Conservation (phyloP, 176 grass and related monocot species). For the Dendrocalamus sinicus region DNA sequence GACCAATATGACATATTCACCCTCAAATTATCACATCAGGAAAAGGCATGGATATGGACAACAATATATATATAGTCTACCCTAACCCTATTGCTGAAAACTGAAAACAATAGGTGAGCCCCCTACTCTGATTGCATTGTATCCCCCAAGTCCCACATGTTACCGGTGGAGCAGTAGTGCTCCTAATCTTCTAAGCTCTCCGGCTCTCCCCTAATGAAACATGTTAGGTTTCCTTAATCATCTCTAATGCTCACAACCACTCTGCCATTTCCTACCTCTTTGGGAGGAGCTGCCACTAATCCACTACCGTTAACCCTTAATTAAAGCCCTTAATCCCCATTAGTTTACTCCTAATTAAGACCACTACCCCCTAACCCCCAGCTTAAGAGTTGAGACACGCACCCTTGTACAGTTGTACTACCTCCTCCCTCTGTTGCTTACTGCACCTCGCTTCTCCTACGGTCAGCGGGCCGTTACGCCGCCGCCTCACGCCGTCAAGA, state of each 20-base stretch:
- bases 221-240: slow-evolving; percentile 12
- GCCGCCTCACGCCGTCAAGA: neutral
- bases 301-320: neutral
- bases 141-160: neutral
- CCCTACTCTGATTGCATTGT: neutral
- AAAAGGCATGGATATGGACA: slow-evolving; percentile 29
- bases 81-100: slow-evolving; percentile 29
- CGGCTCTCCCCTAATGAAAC: slow-evolving; percentile 9
- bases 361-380: slow-evolving; percentile 31
- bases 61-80: neutral
- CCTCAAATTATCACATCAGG: slow-evolving; percentile 1
- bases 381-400: neutral
- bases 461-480: slow-evolving; percentile 9
- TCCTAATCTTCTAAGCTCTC: neutral
- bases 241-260: slow-evolving; percentile 30
- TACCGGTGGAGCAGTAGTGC: no score
- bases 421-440: neutral
- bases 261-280: slow-evolving; percentile 19
- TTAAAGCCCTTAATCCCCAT: slow-evolving; percentile 8
- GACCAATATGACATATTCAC: neutral
- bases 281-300: slow-evolving; percentile 11
- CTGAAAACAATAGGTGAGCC: slow-evolving; percentile 35
- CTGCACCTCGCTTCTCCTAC: slow-evolving; percentile 4
- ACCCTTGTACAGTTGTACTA: neutral
- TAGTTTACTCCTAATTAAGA: slow-evolving; percentile 19